These are phyloP conservation scores for Cocos nucifera DNA, from an alignment of 176 grass and related monocot genomes.

Conservation along the genomic window DNA sequence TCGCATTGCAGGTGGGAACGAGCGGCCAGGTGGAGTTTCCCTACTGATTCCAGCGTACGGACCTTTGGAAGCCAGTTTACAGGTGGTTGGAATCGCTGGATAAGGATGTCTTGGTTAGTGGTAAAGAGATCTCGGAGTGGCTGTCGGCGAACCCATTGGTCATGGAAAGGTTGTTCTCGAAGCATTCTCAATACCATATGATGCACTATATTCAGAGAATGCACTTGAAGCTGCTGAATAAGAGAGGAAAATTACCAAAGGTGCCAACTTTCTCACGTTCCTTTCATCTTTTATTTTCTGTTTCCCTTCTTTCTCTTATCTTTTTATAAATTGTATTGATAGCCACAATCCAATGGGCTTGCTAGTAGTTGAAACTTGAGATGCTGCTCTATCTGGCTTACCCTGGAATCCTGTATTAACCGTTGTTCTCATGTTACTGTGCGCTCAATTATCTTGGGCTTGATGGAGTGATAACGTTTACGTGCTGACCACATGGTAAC, in stretches of 20 bases:
- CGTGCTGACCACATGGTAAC: no score
- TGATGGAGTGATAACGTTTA: no score
- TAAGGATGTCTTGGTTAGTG: slow-evolving; percentile 52
- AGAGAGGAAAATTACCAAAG: slow-evolving; percentile 89
- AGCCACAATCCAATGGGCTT: no score
- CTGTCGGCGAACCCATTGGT: slow-evolving; percentile 53
- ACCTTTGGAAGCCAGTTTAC: slow-evolving; percentile 91
- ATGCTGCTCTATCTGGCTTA: no score
- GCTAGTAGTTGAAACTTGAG: no score
- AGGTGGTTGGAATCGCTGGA: slow-evolving; percentile 80
- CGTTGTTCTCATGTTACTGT: no score
- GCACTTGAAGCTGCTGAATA: slow-evolving; percentile 96
- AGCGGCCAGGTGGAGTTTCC: slow-evolving; percentile 64
- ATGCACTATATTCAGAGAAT: slow-evolving; percentile 95
- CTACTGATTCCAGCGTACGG: slow-evolving; percentile 87
- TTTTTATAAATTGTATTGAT: neutral
- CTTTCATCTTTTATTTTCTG: slow-evolving; percentile 2
- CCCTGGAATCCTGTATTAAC: no score
- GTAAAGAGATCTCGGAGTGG: slow-evolving; percentile 86
- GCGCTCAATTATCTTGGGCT: no score
- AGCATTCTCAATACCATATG: slow-evolving; percentile 94
- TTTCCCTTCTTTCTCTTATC: neutral
- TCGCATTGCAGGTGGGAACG: slow-evolving; percentile 36
- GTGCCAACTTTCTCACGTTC: slow-evolving; percentile 26
- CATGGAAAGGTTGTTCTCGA: slow-evolving; percentile 62